Base-by-base conservation (phyloP, 805 yeast genomes). In the Yamadazyma philogaea region DNA sequence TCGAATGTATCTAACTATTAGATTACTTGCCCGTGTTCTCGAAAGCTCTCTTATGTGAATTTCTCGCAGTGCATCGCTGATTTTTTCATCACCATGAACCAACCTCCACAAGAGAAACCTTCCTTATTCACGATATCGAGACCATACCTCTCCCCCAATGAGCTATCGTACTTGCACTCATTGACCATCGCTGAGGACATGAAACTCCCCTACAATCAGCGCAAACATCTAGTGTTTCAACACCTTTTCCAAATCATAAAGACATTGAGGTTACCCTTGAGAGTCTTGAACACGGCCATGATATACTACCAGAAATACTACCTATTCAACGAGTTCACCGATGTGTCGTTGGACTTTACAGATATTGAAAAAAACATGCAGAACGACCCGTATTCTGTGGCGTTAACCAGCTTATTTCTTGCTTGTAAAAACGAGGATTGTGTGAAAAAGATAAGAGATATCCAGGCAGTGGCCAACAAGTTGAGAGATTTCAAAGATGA, bases 361-460 rank as follows among this genome's bases (percentile, higher is more conserved):
- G 64, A 61, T 37, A 51, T 61, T 22, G 72, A 65, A 39, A 63
- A 56, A 32, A 63, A 61, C 34, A 51, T 61, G 37, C 71, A 66
- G 39, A 59, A 57, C 30, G 69, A 74, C 40, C 78, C 81, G 34
- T 72, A 71, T 49, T 81, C 82, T 34, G 75, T 86, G n/a, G 86
- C 87, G 0, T 61, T 82, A 7, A 75, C 91, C 7, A 75, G 88
- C 41, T 57, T 89, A 6, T 76, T 85, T 44, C 66, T 87, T 12
- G 84, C 96, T 2, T 68, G 82, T 33, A 87, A 89, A 59, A 79
- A 81, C 49, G 95, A 87, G 55, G 96, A 89, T 55, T 86, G 89
- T 32, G 82, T 88, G 32, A 88, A 87, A 58, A 84, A 84, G 51
- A 59, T 84, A 12, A 70, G 78, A 40, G 87, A 84, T 34, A 72